Percentiles rank a stretch among this genome's conserved stretches.
Conservation (phyloP, 2,329 filamentous ascomycete genomes). For the Septoria petroselini region DNA sequence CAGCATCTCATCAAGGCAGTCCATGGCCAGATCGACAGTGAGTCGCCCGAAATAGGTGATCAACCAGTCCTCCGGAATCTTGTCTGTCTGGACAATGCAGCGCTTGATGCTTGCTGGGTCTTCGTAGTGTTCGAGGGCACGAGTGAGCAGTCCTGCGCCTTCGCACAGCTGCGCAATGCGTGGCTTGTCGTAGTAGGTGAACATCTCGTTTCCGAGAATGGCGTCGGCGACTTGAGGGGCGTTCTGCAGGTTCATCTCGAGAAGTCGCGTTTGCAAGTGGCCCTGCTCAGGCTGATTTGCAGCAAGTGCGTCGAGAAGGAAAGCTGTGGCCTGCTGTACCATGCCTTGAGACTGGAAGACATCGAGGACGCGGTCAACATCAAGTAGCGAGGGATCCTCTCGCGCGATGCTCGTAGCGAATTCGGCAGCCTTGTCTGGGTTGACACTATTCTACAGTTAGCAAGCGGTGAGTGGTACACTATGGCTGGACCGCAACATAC, state of each 20-base stretch:
- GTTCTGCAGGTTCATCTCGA: slow-evolving; percentile 97
- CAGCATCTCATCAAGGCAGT: slow-evolving; percentile 94
- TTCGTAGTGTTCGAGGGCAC: slow-evolving; percentile 88
- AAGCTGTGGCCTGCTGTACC: slow-evolving; percentile 97
- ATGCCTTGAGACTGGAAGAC: slow-evolving; percentile 98
- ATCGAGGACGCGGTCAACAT: slow-evolving; percentile 91
- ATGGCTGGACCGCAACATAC: background rate
- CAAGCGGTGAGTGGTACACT: background rate
- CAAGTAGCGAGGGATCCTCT: slow-evolving; percentile 81
- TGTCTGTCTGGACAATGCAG: slow-evolving; percentile 78
- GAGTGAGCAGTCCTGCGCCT: slow-evolving; percentile 70
- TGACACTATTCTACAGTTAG: slow-evolving; percentile 20
- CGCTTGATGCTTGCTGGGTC: slow-evolving; percentile 88
- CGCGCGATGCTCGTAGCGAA: slow-evolving; percentile 92
- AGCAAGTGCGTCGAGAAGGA: slow-evolving; percentile 90
- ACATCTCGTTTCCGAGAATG: slow-evolving; percentile 97
- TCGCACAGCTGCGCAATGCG: slow-evolving; percentile 90
- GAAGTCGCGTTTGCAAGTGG: slow-evolving; percentile 84
- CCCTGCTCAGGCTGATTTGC: slow-evolving; percentile 93
- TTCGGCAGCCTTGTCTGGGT: slow-evolving; percentile 85
- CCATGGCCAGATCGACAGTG: slow-evolving; percentile 90
- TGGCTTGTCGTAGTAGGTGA: slow-evolving; percentile 90
- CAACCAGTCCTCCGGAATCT: slow-evolving; percentile 87
- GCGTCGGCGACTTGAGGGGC: slow-evolving; percentile 97
- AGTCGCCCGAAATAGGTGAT: slow-evolving; percentile 90